Percentiles rank a stretch among this genome's conserved stretches.
Evolutionary conservation across 306 rosid species (phyloP).

Genomic region (Cucumis cinereus): DNA sequence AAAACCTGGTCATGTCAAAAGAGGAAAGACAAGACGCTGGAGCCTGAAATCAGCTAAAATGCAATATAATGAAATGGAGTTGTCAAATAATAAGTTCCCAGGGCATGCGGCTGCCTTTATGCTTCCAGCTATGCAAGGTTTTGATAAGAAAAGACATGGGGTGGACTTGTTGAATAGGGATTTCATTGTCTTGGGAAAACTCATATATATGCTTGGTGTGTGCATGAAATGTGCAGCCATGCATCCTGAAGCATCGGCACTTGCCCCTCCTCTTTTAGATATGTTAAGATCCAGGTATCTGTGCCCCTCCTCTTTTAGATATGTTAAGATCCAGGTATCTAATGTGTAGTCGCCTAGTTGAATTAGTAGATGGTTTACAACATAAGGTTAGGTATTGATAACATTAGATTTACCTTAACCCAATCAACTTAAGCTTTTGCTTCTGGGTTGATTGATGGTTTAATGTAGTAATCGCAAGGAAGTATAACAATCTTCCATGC

Average conservation of each 20-base stretch:
- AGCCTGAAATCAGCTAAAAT: conserved; percentile 32
- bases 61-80: conserved; percentile 42
- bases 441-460: too few relatives aligned
- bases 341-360: neutral
- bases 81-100: conserved; percentile 83
- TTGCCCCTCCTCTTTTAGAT: conserved; percentile 72
- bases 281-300: conserved; percentile 76
- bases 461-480: too few relatives aligned
- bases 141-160: conserved; percentile 84
- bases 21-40: conserved; percentile 86
- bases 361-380: neutral
- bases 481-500: neutral
- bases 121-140: conserved; percentile 97
- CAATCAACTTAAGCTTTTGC: neutral
- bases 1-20: conserved; percentile 45
- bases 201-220: conserved; percentile 78
- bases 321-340: conserved; percentile 74
- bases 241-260: conserved; percentile 86
- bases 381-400: neutral
- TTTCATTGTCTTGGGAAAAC: conserved; percentile 80
- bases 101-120: conserved; percentile 87
- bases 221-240: conserved; percentile 88
- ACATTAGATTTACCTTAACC: neutral
- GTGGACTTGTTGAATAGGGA: conserved; percentile 89
- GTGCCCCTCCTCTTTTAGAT: conserved; percentile 65